These are phyloP conservation scores for Blastomyces emzantsi DNA, from an alignment of 2,329 filamentous ascomycete genomes.

Conservation along the genomic window DNA sequence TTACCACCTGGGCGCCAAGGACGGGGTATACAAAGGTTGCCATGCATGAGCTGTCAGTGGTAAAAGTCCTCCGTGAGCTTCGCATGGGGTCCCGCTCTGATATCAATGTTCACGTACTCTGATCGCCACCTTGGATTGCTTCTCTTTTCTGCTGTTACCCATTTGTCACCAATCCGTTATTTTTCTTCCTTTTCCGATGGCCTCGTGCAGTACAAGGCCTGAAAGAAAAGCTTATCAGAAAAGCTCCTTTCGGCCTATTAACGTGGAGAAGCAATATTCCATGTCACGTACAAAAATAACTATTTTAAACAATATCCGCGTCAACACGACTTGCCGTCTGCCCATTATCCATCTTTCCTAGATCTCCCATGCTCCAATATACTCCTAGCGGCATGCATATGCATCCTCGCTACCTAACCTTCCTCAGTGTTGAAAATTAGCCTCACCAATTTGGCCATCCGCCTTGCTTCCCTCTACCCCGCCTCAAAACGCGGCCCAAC, in stretches of 20 bases:
- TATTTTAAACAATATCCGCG: not conserved
- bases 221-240: too few relatives aligned
- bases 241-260: not conserved
- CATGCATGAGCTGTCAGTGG: not conserved
- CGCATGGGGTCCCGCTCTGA: not conserved
- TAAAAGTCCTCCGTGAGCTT: not conserved
- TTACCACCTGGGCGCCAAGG: too few relatives aligned
- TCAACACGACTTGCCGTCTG: not conserved
- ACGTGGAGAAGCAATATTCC: not conserved
- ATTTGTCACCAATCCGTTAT: not conserved
- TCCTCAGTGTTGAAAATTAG: not conserved
- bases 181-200: not conserved
- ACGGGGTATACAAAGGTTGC: not conserved
- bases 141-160: not conserved
- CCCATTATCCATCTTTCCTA: not conserved
- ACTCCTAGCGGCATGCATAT: not conserved
- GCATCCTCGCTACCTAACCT: not conserved
- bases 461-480: not conserved
- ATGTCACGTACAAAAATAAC: not conserved
- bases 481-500: not conserved
- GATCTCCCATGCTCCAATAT: not conserved
- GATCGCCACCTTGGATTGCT: not conserved
- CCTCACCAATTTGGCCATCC: not conserved
- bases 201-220: not conserved
- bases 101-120: not conserved